These are phyloP conservation scores for Clarkia xantiana DNA, from an alignment of 345 rosid genomes.

Conservation along the genomic window DNA sequence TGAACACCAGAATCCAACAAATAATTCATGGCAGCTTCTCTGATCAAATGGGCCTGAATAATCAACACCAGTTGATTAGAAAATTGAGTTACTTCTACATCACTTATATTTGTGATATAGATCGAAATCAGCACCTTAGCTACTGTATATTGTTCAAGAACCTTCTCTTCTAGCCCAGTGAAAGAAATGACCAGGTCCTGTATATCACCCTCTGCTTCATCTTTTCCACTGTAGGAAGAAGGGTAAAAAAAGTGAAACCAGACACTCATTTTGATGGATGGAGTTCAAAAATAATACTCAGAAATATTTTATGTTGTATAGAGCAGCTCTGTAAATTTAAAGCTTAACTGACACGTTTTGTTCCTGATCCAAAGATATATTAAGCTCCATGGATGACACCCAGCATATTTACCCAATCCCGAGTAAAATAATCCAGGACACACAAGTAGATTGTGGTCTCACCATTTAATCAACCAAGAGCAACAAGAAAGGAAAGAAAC, in stretches of 20 bases:
- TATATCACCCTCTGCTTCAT: conserved; percentile 54
- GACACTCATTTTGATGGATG: background rate
- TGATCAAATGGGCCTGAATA: conserved; percentile 70
- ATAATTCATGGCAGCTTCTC: conserved; percentile 71
- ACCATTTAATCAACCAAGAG: no score
- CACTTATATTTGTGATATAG: background rate
- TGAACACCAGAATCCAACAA: conserved; percentile 80
- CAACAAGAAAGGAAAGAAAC: no score
- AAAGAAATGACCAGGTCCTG: conserved; percentile 68
- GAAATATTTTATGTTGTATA: background rate
- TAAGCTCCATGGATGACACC: no score
- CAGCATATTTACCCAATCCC: no score
- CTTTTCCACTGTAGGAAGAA: conserved; percentile 41
- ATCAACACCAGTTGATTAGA: background rate
- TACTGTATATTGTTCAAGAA: conserved; percentile 79
- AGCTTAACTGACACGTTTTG: no score
- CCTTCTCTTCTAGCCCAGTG: conserved; percentile 75
- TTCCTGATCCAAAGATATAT: no score
- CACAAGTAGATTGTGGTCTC: no score
- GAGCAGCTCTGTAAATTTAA: no score
- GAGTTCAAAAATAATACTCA: background rate
- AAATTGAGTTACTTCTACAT: no score
- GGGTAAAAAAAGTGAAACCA: conserved; percentile 2
- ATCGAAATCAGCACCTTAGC: conserved; percentile 51
- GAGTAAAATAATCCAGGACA: no score